Conservation (phyloP, 176 grass and related monocot genomes). For the Microstegium vimineum region DNA sequence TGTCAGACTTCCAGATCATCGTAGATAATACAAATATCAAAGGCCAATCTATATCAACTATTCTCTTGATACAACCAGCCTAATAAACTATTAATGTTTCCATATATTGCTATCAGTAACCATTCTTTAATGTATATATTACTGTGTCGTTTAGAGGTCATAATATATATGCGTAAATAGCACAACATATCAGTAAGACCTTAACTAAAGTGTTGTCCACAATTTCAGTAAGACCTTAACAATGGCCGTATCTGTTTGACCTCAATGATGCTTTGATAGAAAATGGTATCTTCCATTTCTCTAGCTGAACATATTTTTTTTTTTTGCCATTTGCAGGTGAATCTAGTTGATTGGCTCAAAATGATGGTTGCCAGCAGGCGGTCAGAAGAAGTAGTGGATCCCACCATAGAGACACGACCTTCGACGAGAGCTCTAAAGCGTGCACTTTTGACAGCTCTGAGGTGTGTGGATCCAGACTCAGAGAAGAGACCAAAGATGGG, state of each 20-base stretch:
- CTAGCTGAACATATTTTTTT: slow-evolving; percentile 19
- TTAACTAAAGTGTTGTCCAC: no score
- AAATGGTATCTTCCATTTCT: neutral
- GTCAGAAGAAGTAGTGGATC: slow-evolving; percentile 94
- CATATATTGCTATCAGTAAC: neutral
- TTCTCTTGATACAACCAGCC: neutral
- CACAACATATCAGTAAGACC: no score
- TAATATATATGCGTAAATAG: neutral
- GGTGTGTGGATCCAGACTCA: slow-evolving; percentile 95
- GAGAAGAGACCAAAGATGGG: slow-evolving; percentile 99
- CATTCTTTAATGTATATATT: neutral
- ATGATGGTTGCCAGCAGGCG: slow-evolving; percentile 95
- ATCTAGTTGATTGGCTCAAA: slow-evolving; percentile 98
- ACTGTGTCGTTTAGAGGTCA: neutral
- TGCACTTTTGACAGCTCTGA: slow-evolving; percentile 83
- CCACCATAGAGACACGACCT: slow-evolving; percentile 71
- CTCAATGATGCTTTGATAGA: neutral
- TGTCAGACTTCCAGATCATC: neutral
- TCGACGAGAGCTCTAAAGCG: slow-evolving; percentile 86
- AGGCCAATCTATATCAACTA: neutral
- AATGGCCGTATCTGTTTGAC: neutral
- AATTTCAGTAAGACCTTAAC: neutral
- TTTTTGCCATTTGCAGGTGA: slow-evolving; percentile 60
- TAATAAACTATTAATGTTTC: neutral
- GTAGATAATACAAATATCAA: slow-evolving; percentile 6